Conservation (phyloP, 805 yeast species). For the Myxozyma lipomycoides region DNA sequence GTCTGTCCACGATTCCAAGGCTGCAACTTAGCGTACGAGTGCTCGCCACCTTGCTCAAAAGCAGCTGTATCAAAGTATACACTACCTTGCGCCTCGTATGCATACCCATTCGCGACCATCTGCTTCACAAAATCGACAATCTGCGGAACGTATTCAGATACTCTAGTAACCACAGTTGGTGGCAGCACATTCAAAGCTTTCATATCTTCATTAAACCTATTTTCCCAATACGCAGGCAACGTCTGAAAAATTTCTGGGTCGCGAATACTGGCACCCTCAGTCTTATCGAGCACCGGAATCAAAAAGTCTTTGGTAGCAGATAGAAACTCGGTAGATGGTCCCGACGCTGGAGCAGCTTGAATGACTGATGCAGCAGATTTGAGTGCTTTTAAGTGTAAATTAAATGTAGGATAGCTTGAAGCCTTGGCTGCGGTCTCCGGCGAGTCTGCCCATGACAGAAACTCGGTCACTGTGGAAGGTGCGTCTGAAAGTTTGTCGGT, state of each 20-base stretch:
- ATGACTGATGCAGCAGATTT: slow-evolving; percentile 41
- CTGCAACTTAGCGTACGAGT: slow-evolving; percentile 90
- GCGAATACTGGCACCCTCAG: slow-evolving; percentile 68
- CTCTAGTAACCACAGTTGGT: slow-evolving; percentile 84
- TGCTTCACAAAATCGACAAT: slow-evolving; percentile 72
- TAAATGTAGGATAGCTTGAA: slow-evolving; percentile 68
- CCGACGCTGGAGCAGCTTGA: slow-evolving; percentile 26
- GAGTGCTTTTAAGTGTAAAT: slow-evolving; percentile 74
- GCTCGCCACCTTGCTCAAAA: slow-evolving; percentile 68
- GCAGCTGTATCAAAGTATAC: slow-evolving; percentile 90
- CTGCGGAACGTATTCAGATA: slow-evolving; percentile 92
- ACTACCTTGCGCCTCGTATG: slow-evolving; percentile 74
- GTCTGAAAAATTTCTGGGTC: slow-evolving; percentile 81
- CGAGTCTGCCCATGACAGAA: slow-evolving; percentile 49
- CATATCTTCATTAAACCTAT: slow-evolving; percentile 83
- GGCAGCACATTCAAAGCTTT: slow-evolving; percentile 73
- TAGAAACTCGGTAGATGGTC: slow-evolving; percentile 41
- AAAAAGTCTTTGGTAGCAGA: slow-evolving; percentile 65
- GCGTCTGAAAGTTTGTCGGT: slow-evolving; percentile 47
- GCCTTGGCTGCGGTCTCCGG: slow-evolving; percentile 52
- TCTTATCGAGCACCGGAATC: slow-evolving; percentile 65
- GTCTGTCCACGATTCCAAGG: slow-evolving; percentile 95
- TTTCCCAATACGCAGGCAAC: slow-evolving; percentile 87
- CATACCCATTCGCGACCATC: slow-evolving; percentile 78
- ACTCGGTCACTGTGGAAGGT: slow-evolving; percentile 34